A percentile compares a stretch with the other conserved stretches of the same genome.
Conservation (phyloP, 1,284 basidiomycete genomes). For the Ceratobasidium sp. region DNA sequence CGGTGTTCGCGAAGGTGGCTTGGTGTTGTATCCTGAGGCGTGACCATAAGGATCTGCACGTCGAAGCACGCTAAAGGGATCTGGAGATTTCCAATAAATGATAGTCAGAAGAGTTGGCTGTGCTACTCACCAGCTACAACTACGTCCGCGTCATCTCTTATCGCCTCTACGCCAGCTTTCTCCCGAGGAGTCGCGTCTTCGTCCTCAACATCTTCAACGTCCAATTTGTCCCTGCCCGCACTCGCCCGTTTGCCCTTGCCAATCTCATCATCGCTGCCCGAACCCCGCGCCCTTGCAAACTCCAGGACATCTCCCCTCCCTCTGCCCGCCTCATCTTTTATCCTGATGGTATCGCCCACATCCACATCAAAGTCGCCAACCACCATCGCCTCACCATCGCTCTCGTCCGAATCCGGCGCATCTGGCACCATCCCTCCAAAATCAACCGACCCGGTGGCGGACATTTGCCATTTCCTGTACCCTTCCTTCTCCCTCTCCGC, state of each 20-base stretch:
- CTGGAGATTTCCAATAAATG: neutral
- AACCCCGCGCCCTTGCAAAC: constrained; percentile 37
- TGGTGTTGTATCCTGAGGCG: constrained; percentile 32
- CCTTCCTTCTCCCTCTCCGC: constrained; percentile 48
- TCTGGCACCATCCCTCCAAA: constrained; percentile 77
- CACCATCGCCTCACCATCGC: constrained; percentile 49
- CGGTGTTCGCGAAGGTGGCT: constrained; percentile 39
- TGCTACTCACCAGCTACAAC: constrained; percentile 46
- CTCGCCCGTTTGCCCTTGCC: constrained; percentile 43
- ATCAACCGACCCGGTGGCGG: constrained; percentile 58
- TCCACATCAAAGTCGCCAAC: constrained; percentile 34
- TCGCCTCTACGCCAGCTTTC: constrained; percentile 40
- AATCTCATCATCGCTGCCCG: constrained; percentile 53
- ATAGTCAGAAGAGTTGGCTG: neutral
- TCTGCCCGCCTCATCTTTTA: constrained; percentile 62
- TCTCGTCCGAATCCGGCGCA: constrained; percentile 67
- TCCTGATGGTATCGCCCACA: neutral
- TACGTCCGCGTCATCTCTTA: constrained; percentile 46
- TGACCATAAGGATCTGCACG: constrained; percentile 1
- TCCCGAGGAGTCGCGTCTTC: neutral
- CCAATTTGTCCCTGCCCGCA: constrained; percentile 43
- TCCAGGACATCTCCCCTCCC: constrained; percentile 63
- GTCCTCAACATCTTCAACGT: neutral
- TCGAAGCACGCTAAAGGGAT: neutral
- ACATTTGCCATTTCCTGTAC: constrained; percentile 46